Percentiles rank a stretch among this genome's conserved stretches.
phyloP scores from a whole-genome alignment of 208 protist genomes.

The Trypanosoma mega region DNA sequence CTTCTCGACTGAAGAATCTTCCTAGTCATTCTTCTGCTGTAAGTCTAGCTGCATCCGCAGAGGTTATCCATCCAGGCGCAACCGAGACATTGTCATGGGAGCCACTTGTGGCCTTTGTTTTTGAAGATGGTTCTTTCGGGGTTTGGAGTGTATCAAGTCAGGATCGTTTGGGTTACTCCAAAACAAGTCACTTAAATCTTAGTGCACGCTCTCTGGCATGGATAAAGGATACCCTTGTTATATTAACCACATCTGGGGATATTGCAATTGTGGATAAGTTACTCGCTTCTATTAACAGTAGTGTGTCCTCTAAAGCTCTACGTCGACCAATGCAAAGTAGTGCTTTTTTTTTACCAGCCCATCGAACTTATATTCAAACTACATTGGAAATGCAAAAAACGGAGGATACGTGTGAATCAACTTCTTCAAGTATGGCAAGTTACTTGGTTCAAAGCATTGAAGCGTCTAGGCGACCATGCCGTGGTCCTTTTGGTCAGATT shows the following conservation, averaged over 20 bases:
- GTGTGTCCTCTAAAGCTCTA: constrained; percentile 46
- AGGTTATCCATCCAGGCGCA: background rate
- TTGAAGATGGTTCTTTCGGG: constrained; percentile 36
- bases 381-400: constrained; percentile 29
- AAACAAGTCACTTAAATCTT: constrained; percentile 24
- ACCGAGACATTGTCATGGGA: background rate
- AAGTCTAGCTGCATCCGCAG: constrained; percentile 19
- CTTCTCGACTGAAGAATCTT: constrained; percentile 17
- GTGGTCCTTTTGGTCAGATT: constrained; percentile 79
- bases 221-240: constrained; percentile 41
- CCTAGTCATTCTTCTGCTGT: background rate
- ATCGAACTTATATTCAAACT: constrained; percentile 71
- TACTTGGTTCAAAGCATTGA: constrained; percentile 37
- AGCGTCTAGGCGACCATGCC: constrained; percentile 39
- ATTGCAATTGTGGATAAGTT: constrained; percentile 54
- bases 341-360: constrained; percentile 69
- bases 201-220: constrained; percentile 36
- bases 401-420: background rate
- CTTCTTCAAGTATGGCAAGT: constrained; percentile 31
- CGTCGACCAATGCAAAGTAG: constrained; percentile 68
- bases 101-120: constrained; percentile 20
- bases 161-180: constrained; percentile 47
- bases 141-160: constrained; percentile 60
- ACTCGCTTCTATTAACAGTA: constrained; percentile 64
- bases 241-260: constrained; percentile 50